Percentiles rank a stretch among this genome's conserved stretches.
Conservation (phyloP, 495 filamentous ascomycete genomes). For the Pseudomonodictys pantanalensis region DNA sequence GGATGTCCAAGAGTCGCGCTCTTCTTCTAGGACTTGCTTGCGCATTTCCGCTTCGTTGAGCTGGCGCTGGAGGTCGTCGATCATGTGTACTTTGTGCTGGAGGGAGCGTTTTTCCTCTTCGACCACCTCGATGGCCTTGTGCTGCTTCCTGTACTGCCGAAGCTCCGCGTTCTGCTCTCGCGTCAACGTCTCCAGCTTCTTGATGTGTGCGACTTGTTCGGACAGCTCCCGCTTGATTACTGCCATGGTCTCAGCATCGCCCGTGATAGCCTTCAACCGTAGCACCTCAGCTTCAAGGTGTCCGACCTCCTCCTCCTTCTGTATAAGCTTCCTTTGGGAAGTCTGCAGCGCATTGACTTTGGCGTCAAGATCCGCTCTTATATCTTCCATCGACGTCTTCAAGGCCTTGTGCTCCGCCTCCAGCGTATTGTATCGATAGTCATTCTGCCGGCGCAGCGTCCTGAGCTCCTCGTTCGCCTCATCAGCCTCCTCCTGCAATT, state of each 20-base stretch:
- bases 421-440: conserved; percentile 67
- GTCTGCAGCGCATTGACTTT: conserved; percentile 61
- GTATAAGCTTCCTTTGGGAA: conserved; percentile 62
- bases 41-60: conserved; percentile 75
- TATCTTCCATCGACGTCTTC: conserved; percentile 63
- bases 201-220: conserved; percentile 87
- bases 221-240: conserved; percentile 82
- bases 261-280: conserved; percentile 75
- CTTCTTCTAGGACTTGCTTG: conserved; percentile 83
- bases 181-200: conserved; percentile 73
- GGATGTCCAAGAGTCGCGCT: conserved; percentile 78
- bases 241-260: conserved; percentile 75
- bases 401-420: conserved; percentile 67
- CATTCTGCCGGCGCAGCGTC: conserved; percentile 65
- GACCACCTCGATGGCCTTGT: conserved; percentile 85
- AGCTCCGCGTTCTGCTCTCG: conserved; percentile 78
- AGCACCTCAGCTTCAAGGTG: conserved; percentile 79
- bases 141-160: conserved; percentile 70
- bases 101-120: conserved; percentile 91
- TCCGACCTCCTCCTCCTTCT: conserved; percentile 67
- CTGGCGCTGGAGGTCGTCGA: conserved; percentile 71
- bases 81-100: conserved; percentile 70
- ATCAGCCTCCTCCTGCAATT: conserved; percentile 71
- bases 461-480: conserved; percentile 70
- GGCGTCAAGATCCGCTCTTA: conserved; percentile 66